Evolutionary conservation across 257 asterid genomes (phyloP), one percentile per base, ranked within the genome.

Genomic region (Capsicum rhomboideum): DNA sequence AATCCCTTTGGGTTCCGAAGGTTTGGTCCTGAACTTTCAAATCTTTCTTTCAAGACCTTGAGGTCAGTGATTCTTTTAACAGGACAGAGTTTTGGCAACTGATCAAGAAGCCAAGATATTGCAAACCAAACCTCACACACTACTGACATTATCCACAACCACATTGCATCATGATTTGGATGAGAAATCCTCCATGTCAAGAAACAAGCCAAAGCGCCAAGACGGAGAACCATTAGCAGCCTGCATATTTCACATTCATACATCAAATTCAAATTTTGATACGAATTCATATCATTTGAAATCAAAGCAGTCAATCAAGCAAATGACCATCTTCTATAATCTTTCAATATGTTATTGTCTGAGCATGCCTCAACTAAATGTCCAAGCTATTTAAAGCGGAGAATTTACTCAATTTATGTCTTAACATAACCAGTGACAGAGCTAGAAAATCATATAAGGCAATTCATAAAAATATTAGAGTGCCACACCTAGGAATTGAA

Each of bases 41-140:
- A 96, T 42, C 98, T 83, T 49, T 94, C 93, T 86, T 84, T 94
- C 77, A 96, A 85, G 81, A 94, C 97, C 2, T 93, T 77, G 61
- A 96, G 94, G 80, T 94, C 96, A 5, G 96, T 94, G 26, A 92
- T 90, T 66, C 99, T 89, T 85, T 88, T 94, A 29, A 96, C 99
- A 0, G 98, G 98, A 68, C 98, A 96, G 53, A 94, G 91, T 88
- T 96, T 96, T 4, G 99, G 99, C 1, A 94, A 88, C 86, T 93
- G 98, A 85, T 96, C 99, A 46, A 96, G 98, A 80, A 96, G 64
- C 99, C 99, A 96, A 3, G 98, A 96, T 42, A 93, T 78, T 0
- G 98, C 99, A 68, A 96, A 96, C 99, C 99, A 96, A 28, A 94
- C 88, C 82, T 96, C 99, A 83, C 99, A 94, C 13, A 93, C 80